phyloP scores from a whole-genome alignment of 1,139 yeast genomes.

The Lodderomyces metapsilosis region DNA sequence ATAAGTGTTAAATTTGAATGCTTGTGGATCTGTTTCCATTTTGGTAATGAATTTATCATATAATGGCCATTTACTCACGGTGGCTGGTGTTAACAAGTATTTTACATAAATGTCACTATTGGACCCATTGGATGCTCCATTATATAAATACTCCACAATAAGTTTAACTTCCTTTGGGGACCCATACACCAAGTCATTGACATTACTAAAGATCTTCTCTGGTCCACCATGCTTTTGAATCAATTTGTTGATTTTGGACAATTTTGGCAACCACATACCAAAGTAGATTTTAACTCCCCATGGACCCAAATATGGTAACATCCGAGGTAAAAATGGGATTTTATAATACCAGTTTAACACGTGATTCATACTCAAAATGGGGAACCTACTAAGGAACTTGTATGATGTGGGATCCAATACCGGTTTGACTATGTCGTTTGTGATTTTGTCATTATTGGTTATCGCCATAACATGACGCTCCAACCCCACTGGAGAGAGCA shows the following conservation, averaged over 20 bases:
- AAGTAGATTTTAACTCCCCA: conserved; percentile 47
- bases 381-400: conserved; percentile 45
- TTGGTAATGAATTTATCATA: conserved; percentile 55
- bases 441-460: conserved; percentile 31
- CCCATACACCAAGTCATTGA: conserved; percentile 39
- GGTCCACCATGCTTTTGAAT: conserved; percentile 37
- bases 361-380: conserved; percentile 32
- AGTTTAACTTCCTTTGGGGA: conserved; percentile 42
- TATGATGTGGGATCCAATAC: conserved; percentile 37
- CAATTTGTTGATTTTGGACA: conserved; percentile 45
- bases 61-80: conserved; percentile 75
- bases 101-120: conserved; percentile 67
- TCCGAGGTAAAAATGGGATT: conserved; percentile 43
- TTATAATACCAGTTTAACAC: conserved; percentile 40
- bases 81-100: conserved; percentile 67
- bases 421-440: conserved; percentile 24
- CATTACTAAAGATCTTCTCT: conserved; percentile 20
- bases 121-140: conserved; percentile 58
- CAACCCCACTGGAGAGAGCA: conserved; percentile 90
- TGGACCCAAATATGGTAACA: conserved; percentile 49
- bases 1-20: conserved; percentile 41
- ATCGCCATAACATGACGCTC: conserved; percentile 69
- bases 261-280: conserved; percentile 44
- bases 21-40: conserved; percentile 11
- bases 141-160: conserved; percentile 58